Conservation (phyloP, 2,329 filamentous ascomycete species). For the Didymella pinodella region DNA sequence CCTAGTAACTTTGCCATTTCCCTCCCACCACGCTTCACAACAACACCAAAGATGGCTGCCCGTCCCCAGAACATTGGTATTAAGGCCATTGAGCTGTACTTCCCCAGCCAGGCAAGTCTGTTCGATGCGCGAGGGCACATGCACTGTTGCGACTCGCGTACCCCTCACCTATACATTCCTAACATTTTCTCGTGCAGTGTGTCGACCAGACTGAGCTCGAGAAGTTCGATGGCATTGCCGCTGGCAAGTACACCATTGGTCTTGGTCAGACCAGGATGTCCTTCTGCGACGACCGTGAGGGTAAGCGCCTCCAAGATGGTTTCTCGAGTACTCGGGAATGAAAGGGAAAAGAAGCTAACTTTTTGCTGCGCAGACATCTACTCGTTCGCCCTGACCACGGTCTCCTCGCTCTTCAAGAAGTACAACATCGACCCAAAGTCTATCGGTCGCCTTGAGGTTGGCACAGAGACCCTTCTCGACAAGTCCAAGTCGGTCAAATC, state of each 20-base stretch:
- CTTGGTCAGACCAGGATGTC: slow-evolving; percentile 64
- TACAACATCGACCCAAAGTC: slow-evolving; percentile 61
- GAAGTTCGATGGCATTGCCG: slow-evolving; percentile 62
- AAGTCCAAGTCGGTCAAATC: slow-evolving; percentile 65
- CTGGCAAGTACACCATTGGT: slow-evolving; percentile 63
- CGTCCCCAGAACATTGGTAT: slow-evolving; percentile 61
- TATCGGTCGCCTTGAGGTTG: slow-evolving; percentile 62
- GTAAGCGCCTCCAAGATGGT: slow-evolving; percentile 38
- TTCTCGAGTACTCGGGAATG: neutral
- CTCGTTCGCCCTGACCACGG: slow-evolving; percentile 61
- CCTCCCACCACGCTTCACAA: slow-evolving; percentile 25
- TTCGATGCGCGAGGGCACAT: slow-evolving; percentile 5
- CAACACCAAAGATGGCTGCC: slow-evolving; percentile 51
- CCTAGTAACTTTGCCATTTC: slow-evolving; percentile 28
- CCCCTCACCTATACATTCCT: slow-evolving; percentile 25
- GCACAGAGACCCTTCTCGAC: slow-evolving; percentile 63
- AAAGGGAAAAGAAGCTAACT: slow-evolving; percentile 26
- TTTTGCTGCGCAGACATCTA: slow-evolving; percentile 56
- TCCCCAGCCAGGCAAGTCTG: slow-evolving; percentile 59
- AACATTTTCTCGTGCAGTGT: slow-evolving; percentile 50
- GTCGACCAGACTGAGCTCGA: slow-evolving; percentile 63
- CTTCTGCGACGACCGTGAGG: slow-evolving; percentile 64
- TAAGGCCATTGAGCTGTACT: slow-evolving; percentile 64
- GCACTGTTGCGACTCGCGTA: slow-evolving; percentile 17
- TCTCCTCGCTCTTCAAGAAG: slow-evolving; percentile 61